A percentile compares a stretch with the other conserved stretches of the same genome.
Conservation (phyloP, 2,329 filamentous ascomycete species). For the Diaporthe amygdali region DNA sequence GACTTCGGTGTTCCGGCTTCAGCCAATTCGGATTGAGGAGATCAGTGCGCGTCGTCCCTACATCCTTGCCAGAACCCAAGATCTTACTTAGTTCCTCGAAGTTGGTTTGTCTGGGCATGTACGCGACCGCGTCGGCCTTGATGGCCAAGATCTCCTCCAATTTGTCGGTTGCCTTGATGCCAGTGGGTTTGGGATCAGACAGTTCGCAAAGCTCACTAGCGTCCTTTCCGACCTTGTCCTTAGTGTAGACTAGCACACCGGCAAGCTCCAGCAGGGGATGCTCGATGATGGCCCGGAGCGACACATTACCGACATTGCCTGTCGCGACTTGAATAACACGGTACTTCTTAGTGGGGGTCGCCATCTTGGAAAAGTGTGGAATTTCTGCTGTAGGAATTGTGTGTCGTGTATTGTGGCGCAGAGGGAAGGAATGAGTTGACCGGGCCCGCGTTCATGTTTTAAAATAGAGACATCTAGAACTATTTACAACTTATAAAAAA, state of each 20-base stretch:
- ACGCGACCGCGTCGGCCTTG: neutral
- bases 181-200: neutral
- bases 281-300: neutral
- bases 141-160: neutral
- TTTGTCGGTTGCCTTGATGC: neutral
- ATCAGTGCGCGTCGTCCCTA: neutral
- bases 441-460: neutral
- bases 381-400: neutral
- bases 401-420: neutral
- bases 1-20: neutral
- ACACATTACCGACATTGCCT: neutral
- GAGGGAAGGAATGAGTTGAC: neutral
- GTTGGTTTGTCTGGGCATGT: neutral
- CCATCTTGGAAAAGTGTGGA: neutral
- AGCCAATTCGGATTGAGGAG: neutral
- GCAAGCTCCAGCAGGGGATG: neutral
- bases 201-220: neutral
- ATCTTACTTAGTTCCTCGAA: neutral
- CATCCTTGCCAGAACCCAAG: neutral
- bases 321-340: neutral
- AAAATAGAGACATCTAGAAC: neutral
- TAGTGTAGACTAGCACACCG: neutral
- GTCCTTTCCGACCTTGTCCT: neutral
- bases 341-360: neutral
- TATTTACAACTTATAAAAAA: neutral